Conservation (phyloP, 2,329 filamentous ascomycete species). For the Colletotrichum sp. region DNA sequence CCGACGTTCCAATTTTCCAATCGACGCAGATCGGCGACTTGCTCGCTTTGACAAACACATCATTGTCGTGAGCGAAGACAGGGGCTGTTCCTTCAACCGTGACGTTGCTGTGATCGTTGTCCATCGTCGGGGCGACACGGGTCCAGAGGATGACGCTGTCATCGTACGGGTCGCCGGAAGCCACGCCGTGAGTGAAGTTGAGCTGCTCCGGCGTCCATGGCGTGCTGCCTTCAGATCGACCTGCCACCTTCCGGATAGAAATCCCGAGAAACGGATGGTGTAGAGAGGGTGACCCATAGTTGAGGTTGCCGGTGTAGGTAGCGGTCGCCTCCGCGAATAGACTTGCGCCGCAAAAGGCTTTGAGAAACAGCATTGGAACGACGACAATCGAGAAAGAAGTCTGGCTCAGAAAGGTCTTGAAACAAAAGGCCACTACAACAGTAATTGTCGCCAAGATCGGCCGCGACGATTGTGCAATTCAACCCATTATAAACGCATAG, state of each 20-base stretch:
- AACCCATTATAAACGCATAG: neutral
- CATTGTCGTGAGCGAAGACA: slow-evolving; percentile 54
- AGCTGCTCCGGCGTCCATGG: slow-evolving; percentile 50
- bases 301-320: slow-evolving; percentile 54
- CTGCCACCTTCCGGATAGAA: slow-evolving; percentile 65
- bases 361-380: neutral
- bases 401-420: neutral
- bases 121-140: slow-evolving; percentile 46
- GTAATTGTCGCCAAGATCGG: neutral
- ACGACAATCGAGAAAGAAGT: rapidly evolving
- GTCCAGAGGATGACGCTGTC: slow-evolving; percentile 63
- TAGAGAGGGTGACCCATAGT: slow-evolving; percentile 71
- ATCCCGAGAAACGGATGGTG: slow-evolving; percentile 69
- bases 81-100: slow-evolving; percentile 47
- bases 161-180: slow-evolving; percentile 54
- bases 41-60: slow-evolving; percentile 47
- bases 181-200: slow-evolving; percentile 69
- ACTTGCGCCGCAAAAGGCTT: neutral
- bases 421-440: neutral
- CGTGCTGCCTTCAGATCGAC: slow-evolving; percentile 50
- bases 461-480: neutral
- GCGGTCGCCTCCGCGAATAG: neutral
- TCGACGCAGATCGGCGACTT: slow-evolving; percentile 68
- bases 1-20: slow-evolving; percentile 60
- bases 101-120: slow-evolving; percentile 51